Base-by-base conservation (phyloP, 2,329 filamentous ascomycete species). In the Fusarium anthophilum region DNA sequence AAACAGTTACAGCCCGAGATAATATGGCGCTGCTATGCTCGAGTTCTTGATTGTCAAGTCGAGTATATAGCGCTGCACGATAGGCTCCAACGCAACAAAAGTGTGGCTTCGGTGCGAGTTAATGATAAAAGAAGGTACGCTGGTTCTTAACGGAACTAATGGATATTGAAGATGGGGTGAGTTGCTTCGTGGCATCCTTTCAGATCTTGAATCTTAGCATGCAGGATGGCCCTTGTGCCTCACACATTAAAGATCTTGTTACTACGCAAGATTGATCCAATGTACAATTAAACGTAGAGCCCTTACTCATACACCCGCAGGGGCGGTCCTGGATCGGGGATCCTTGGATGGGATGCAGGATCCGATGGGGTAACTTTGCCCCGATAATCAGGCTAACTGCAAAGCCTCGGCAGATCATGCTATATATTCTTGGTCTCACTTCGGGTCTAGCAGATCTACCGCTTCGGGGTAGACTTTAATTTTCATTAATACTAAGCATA, bases 231-330 rank as follows among this genome's bases (percentile, higher is more conserved):
- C 12, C 17, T 20, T 24, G 1, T 24, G 8, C 17, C 12, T 17
- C 6, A 10, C 1, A 35, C 0, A 18, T 51, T 8, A 35, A 20
- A 20, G 22, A 11, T 14, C n/a, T 24, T 7, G 3, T 20, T 24
- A 20, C 30, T 6, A 24, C 8, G 4, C 4, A 20, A 20, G 12
- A 24, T 24, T 3, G 3, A 51, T 6, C 17, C 17, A 9, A 3
- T 8, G 11, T n/a, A 13, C 6, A n/a, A 18, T 13, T 10, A 13
- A 32, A 13, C 8, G 0, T 18, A 17, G 5, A 5, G 5, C 3
- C 14, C 5, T 13, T 50, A 17, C 22, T n/a, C 15, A 8, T 18
- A 4, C 8, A 12, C 5, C n/a, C 5, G 11, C 3, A 3, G n/a
- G 18, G 10, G 4, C 8, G 14, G 7, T 28, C 17, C 22, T 28